These are phyloP conservation scores for Thielaviopsis populi DNA, from an alignment of 2,329 filamentous ascomycete species.

Conservation along the genomic window DNA sequence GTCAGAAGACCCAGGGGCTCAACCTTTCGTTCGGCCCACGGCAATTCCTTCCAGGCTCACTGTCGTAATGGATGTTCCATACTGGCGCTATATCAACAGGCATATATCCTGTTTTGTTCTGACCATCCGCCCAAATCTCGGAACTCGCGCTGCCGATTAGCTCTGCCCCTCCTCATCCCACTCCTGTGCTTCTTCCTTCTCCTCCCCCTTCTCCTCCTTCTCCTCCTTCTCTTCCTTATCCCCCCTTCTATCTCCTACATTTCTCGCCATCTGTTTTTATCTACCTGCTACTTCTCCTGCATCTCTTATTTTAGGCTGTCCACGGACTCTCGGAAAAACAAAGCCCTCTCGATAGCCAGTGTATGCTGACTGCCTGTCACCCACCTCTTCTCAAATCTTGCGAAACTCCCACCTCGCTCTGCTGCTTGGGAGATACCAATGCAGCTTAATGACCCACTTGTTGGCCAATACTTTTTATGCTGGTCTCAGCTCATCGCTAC, in stretches of 20 bases:
- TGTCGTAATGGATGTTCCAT: background rate
- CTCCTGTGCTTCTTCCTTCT: background rate
- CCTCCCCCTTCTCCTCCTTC: background rate
- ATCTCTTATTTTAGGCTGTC: background rate
- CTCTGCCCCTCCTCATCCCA: background rate
- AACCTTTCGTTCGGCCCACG: slow-evolving; percentile 9
- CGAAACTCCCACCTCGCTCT: background rate
- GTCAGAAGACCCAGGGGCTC: background rate
- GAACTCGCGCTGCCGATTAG: slow-evolving; percentile 4
- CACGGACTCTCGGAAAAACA: background rate
- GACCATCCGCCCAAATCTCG: slow-evolving; percentile 1
- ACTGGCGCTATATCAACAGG: background rate
- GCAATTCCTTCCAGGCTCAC: slow-evolving; percentile 9
- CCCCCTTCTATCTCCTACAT: background rate
- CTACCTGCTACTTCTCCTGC: too few relatives aligned
- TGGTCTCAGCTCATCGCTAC: background rate
- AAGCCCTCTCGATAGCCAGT: background rate
- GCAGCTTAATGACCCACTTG: background rate
- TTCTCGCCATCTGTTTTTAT: background rate
- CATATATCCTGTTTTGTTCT: background rate
- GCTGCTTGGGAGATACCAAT: background rate
- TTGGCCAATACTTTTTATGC: background rate
- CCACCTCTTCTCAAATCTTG: background rate
- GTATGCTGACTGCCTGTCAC: background rate
- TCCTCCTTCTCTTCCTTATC: background rate